Evolutionary conservation across 2,329 filamentous ascomycete genomes (phyloP).

Genomic region (Calycina herbarum): DNA sequence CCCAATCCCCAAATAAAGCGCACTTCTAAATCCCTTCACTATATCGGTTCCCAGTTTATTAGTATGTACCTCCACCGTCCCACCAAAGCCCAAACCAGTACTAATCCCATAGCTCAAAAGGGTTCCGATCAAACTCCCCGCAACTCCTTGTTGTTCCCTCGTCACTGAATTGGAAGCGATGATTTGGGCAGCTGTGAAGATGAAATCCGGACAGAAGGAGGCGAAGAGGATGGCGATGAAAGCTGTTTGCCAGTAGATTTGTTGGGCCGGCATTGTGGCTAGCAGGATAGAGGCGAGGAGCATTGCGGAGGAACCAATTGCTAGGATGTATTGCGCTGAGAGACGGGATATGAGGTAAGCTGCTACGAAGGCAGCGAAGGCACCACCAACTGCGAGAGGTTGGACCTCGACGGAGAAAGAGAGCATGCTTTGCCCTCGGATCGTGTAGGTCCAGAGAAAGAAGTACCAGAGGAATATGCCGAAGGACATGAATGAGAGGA

Average conservation of each 20-base stretch:
- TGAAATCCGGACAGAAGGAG: constrained; percentile 49
- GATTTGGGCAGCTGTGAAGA: constrained; percentile 52
- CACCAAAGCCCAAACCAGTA: constrained; percentile 46
- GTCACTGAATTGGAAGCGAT: constrained; percentile 53
- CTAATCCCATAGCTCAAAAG: constrained; percentile 45
- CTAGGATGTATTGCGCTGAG: constrained; percentile 48
- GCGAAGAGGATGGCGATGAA: constrained; percentile 43
- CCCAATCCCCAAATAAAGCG: constrained; percentile 44
- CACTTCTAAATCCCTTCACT: constrained; percentile 41
- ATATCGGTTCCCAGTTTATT: constrained; percentile 25
- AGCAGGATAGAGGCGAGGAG: constrained; percentile 33
- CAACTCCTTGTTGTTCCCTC: constrained; percentile 49
- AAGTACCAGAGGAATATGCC: constrained; percentile 52
- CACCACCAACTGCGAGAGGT: constrained; percentile 44
- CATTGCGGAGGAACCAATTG: constrained; percentile 32
- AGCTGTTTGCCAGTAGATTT: constrained; percentile 45
- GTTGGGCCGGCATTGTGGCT: constrained; percentile 47
- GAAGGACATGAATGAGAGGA: constrained; percentile 29
- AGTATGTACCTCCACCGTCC: constrained; percentile 39
- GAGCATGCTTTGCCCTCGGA: constrained; percentile 45
- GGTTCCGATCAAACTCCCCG: constrained; percentile 48
- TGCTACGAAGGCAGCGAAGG: constrained; percentile 41
- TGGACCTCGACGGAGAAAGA: constrained; percentile 42
- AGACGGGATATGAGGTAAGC: constrained; percentile 48
- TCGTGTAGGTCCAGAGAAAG: constrained; percentile 45